Percentiles rank a stretch among this genome's conserved stretches.
Conservation (phyloP, 2,329 filamentous ascomycete genomes). For the Colletotrichum paranaense region DNA sequence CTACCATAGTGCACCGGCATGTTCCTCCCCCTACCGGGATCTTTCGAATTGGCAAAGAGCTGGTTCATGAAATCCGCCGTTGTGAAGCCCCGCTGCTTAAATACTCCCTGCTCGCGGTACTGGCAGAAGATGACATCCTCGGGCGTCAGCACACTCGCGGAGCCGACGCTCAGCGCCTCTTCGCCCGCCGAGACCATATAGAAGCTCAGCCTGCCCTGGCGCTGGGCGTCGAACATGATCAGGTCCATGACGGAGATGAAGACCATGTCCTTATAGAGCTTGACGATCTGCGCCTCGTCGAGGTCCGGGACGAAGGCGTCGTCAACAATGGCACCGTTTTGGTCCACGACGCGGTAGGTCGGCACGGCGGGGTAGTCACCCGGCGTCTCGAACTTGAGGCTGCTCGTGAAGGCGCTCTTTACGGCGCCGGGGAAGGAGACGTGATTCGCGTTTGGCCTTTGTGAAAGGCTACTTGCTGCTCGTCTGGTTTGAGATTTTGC, state of each 20-base stretch:
- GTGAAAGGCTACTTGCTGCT: conserved; percentile 62
- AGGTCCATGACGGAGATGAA: conserved; percentile 88
- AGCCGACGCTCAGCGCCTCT: conserved; percentile 93
- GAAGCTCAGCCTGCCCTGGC: conserved; percentile 93
- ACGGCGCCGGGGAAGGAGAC: conserved; percentile 93
- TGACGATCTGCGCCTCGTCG: conserved; percentile 68
- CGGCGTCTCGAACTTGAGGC: conserved; percentile 81
- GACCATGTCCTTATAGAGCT: conserved; percentile 75
- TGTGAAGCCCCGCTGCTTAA: conserved; percentile 88
- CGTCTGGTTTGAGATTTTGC: conserved; percentile 43
- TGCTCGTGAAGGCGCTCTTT: conserved; percentile 90
- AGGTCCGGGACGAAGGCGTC: conserved; percentile 76
- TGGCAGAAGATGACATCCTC: conserved; percentile 93
- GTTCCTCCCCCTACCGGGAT: conserved; percentile 84
- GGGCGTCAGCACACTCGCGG: conserved; percentile 83
- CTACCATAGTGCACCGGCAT: conserved; percentile 99
- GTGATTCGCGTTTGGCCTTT: conserved; percentile 65
- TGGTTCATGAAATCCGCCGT: conserved; percentile 95
- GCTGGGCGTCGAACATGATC: conserved; percentile 97
- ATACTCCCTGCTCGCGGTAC: conserved; percentile 93
- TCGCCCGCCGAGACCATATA: conserved; percentile 98
- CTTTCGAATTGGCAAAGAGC: conserved; percentile 87
- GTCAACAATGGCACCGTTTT: conserved; percentile 87
- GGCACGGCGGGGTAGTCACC: conserved; percentile 80
- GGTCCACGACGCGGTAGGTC: conserved; percentile 92